phyloP scores from a whole-genome alignment of 2,329 filamentous ascomycete genomes.

The Fusarium scirpi region DNA sequence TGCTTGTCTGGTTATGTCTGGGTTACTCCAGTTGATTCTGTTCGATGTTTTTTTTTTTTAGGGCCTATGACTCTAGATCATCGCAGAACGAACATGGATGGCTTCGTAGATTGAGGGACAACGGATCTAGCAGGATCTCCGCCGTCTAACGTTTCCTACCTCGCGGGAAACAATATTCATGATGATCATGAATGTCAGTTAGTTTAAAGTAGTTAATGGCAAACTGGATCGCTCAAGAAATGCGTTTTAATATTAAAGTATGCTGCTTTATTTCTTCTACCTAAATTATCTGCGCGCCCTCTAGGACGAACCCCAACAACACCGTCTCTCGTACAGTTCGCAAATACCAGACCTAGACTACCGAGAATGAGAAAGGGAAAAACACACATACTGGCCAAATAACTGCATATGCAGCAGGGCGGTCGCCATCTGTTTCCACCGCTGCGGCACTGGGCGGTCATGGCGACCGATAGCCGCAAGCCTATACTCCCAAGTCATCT shows the following conservation, averaged over 20 bases:
- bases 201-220: slow-evolving; percentile 33
- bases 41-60: slow-evolving; percentile 6
- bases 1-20: slow-evolving; percentile 13
- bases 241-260: slow-evolving; percentile 1
- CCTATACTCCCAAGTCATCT: slow-evolving; percentile 49
- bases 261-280: slow-evolving; percentile 7
- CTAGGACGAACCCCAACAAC: slow-evolving; percentile 16
- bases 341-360: slow-evolving; percentile 30
- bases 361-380: slow-evolving; percentile 28
- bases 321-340: slow-evolving; percentile 34
- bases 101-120: slow-evolving; percentile 66
- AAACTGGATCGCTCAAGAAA: slow-evolving; percentile 25
- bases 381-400: slow-evolving; percentile 43
- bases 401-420: slow-evolving; percentile 23
- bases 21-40: slow-evolving; percentile 15
- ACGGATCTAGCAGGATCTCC: slow-evolving; percentile 73
- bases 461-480: slow-evolving; percentile 41
- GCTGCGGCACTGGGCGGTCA: slow-evolving; percentile 31
- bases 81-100: slow-evolving; percentile 15
- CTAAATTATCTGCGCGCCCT: background rate
- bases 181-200: slow-evolving; percentile 38
- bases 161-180: slow-evolving; percentile 51
- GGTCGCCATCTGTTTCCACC: slow-evolving; percentile 38
- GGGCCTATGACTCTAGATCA: background rate
- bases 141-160: slow-evolving; percentile 61